phyloP scores from a whole-genome alignment of 352 stramenopile species.

The Peronospora belbahrii region DNA sequence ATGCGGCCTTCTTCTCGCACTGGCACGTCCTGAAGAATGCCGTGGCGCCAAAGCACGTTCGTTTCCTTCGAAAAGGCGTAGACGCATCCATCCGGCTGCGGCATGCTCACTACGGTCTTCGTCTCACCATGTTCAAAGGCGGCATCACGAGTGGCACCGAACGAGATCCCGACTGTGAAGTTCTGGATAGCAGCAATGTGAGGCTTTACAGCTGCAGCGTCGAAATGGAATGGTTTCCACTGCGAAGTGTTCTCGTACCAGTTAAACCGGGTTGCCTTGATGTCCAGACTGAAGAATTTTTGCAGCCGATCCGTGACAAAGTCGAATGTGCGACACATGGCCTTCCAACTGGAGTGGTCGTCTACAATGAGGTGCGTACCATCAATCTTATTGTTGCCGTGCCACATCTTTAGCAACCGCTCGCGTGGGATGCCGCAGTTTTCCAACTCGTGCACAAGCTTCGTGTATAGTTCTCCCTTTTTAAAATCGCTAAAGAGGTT shows the following conservation, averaged over 20 bases:
- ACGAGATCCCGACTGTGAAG: conserved; percentile 92
- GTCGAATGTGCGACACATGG: conserved; percentile 69
- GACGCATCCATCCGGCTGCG: conserved; percentile 89
- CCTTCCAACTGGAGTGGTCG: conserved; percentile 79
- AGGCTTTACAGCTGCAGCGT: conserved; percentile 90
- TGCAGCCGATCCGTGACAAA: conserved; percentile 74
- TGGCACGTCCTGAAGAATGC: conserved; percentile 81
- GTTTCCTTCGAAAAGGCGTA: conserved; percentile 91
- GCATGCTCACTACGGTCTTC: conserved; percentile 86
- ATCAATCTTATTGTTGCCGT: conserved; percentile 86
- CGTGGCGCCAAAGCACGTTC: conserved; percentile 91
- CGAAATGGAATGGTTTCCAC: conserved; percentile 93
- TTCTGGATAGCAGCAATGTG: conserved; percentile 89
- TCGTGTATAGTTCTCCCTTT: conserved; percentile 60
- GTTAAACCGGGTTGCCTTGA: conserved; percentile 92
- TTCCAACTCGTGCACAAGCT: conserved; percentile 57
- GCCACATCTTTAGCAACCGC: conserved; percentile 74
- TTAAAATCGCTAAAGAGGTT: conserved; percentile 75
- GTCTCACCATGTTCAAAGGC: conserved; percentile 86
- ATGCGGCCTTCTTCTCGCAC: conserved; percentile 87
- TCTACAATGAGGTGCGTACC: conserved; percentile 90
- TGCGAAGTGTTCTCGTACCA: conserved; percentile 91
- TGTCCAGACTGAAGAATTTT: conserved; percentile 84
- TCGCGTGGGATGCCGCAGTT: conserved; percentile 57
- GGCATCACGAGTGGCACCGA: conserved; percentile 86